Evolutionary conservation across 768 basidiomycete species (phyloP), one percentile per base, ranked within the genome.

Genomic region (Fomitopsis pulvina): DNA sequence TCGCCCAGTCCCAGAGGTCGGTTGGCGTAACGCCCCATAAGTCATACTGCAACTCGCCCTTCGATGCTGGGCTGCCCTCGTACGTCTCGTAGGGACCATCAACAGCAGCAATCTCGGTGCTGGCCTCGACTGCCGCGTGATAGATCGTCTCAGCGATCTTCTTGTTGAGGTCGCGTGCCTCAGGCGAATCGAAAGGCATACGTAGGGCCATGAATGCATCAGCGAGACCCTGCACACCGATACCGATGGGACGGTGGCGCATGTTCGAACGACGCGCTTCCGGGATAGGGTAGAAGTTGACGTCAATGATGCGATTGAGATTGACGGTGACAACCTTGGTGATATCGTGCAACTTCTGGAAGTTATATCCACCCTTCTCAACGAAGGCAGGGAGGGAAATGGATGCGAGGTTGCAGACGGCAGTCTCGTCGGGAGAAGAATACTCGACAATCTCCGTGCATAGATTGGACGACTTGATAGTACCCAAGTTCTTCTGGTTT

Each of bases 401-500:
- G 10, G 96, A 99, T 6, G 96, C 96, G 45, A 99, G 81, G 68
- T 98, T 99, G 78, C 96, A 99, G 27, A 98, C 96, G 30, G 96
- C 96, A 30, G 85, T 91, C 68, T 98, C 96, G 48, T 98, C 96
- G 1, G 96, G 92, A 10, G 95, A 79, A 40, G 92, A 95, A 73
- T 97, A 98, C 68, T 99, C 90, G 66, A 99, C 88, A 66, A 99
- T 98, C 67, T 98, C 96, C 4, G 95, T 98, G 75, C 96, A 99
- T 41, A 99, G 75, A 66, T 99, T 99, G 45, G 95, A 97, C 1
- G 93, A 97, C 74, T 96, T 98, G 84, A 99, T 98, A 7, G 92
- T 95, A 26, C 96, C 96, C 24, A 99, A 77, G 71, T 99, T 96
- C 72, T 92, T 83, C 68, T 99, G 96, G 72, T 99, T 99, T 12